Conservation (phyloP, 768 basidiomycete genomes). For the Rhizopogon sp. region DNA sequence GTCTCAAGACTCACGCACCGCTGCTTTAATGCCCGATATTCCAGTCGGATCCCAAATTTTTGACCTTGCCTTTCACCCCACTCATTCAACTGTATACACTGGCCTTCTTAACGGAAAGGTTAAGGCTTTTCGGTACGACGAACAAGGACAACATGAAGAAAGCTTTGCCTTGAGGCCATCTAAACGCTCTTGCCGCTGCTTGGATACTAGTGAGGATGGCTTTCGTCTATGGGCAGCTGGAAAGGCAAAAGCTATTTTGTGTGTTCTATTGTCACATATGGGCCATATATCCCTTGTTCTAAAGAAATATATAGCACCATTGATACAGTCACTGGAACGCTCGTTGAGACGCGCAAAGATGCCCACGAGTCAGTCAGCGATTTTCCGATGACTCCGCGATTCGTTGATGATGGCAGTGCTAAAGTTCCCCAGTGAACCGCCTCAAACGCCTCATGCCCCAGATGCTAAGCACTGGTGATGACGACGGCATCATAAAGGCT, state of each 20-base stretch:
- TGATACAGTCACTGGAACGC: constrained; percentile 54
- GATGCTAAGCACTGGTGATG: constrained; percentile 82
- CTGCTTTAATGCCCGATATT: constrained; percentile 50
- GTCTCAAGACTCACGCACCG: background rate
- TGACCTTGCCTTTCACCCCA: constrained; percentile 86
- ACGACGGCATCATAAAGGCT: constrained; percentile 92
- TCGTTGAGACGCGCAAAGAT: constrained; percentile 42
- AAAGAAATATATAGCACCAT: constrained; percentile 44
- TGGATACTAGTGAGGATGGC: constrained; percentile 67
- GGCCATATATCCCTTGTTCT: constrained; percentile 1
- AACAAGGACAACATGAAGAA: constrained; percentile 52
- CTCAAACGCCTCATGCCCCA: constrained; percentile 67
- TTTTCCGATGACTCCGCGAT: constrained; percentile 6
- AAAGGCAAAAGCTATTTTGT: constrained; percentile 79
- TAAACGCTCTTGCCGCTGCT: constrained; percentile 77
- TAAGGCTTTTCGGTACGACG: constrained; percentile 77
- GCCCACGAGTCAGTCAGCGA: constrained; percentile 61
- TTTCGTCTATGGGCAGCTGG: constrained; percentile 70
- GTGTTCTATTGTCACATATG: constrained; percentile 25
- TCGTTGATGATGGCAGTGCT: constrained; percentile 29
- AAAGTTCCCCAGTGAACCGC: constrained; percentile 82
- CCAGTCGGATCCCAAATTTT: constrained; percentile 76
- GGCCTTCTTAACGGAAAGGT: constrained; percentile 80
- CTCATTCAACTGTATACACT: constrained; percentile 61
- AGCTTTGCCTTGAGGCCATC: constrained; percentile 67